A percentile compares a stretch with the other conserved stretches of the same genome.
Conservation (phyloP, 1,139 yeast genomes). For the Yamadazyma aaseri region DNA sequence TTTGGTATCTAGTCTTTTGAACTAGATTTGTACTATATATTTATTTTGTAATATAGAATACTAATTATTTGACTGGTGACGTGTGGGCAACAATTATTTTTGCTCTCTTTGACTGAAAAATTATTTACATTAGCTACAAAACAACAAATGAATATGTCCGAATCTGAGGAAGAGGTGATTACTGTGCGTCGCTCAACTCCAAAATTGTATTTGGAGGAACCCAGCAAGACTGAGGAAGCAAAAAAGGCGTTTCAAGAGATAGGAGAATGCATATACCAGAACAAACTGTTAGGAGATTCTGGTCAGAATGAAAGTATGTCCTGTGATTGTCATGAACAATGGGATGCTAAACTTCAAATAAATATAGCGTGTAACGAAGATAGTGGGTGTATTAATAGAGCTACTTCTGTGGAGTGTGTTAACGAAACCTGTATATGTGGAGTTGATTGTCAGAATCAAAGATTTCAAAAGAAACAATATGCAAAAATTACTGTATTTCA, state of each 20-base stretch:
- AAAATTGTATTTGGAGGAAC: constrained; percentile 46
- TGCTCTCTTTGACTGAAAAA: no score
- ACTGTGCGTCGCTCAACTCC: constrained; percentile 14
- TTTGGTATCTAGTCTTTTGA: constrained; percentile 17
- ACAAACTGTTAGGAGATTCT: constrained; percentile 60
- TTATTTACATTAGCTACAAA: not conserved
- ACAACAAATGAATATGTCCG: constrained; percentile 8
- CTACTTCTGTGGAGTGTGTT: constrained; percentile 89
- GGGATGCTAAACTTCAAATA: constrained; percentile 30
- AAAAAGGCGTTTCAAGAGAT: constrained; percentile 53
- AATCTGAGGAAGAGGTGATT: constrained; percentile 9
- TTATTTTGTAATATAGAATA: not conserved
- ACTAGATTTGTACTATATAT: constrained; percentile 1
- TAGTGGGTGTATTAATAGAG: constrained; percentile 86
- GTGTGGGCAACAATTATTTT: no score
- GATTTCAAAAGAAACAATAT: constrained; percentile 76
- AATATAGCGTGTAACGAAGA: constrained; percentile 83
- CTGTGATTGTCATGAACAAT: constrained; percentile 74
- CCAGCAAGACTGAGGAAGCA: constrained; percentile 74
- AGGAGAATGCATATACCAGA: constrained; percentile 58
- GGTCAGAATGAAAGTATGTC: constrained; percentile 78
- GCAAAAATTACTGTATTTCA: constrained; percentile 73
- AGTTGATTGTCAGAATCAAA: constrained; percentile 74
- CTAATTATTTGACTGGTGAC: no score
- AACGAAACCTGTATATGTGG: constrained; percentile 77